Conservation (phyloP, 768 basidiomycete genomes). For the Hygrophorus pudorinus region DNA sequence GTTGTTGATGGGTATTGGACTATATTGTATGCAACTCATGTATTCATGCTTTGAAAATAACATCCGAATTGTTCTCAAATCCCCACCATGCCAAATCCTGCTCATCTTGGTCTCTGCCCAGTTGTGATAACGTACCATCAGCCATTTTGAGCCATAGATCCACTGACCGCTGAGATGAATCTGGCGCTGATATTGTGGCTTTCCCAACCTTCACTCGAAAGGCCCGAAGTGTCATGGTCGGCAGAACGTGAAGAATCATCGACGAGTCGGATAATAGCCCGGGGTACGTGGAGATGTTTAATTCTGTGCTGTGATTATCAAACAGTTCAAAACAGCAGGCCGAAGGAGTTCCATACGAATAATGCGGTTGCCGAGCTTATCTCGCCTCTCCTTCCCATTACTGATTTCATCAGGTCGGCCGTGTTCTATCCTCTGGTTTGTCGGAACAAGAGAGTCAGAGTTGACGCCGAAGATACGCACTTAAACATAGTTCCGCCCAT, state of each 20-base stretch:
- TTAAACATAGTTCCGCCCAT: constrained; percentile 52
- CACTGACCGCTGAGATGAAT: constrained; percentile 21
- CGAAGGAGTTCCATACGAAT: constrained; percentile 37
- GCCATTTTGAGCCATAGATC: constrained; percentile 48
- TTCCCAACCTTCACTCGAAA: constrained; percentile 60
- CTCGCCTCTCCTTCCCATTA: constrained; percentile 19
- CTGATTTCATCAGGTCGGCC: constrained; percentile 36
- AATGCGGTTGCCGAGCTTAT: constrained; percentile 51
- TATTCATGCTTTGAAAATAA: constrained; percentile 22
- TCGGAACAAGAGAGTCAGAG: constrained; percentile 2
- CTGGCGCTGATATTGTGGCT: constrained; percentile 22
- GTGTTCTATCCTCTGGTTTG: constrained; percentile 34
- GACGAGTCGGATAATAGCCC: constrained; percentile 7
- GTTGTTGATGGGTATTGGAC: too few species aligned
- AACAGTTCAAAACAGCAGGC: neutral
- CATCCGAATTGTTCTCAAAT: constrained; percentile 42
- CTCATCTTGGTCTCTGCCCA: constrained; percentile 37
- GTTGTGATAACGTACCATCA: constrained; percentile 33
- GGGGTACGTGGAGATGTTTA: constrained; percentile 9
- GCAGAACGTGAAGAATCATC: constrained; percentile 43
- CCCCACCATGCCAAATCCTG: constrained; percentile 65
- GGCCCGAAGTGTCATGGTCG: constrained; percentile 56
- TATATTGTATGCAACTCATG: neutral
- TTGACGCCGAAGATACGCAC: constrained; percentile 28
- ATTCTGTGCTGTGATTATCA: constrained; percentile 3